Base-by-base conservation (phyloP, 768 basidiomycete species). In the Filobasidium floriforme region DNA sequence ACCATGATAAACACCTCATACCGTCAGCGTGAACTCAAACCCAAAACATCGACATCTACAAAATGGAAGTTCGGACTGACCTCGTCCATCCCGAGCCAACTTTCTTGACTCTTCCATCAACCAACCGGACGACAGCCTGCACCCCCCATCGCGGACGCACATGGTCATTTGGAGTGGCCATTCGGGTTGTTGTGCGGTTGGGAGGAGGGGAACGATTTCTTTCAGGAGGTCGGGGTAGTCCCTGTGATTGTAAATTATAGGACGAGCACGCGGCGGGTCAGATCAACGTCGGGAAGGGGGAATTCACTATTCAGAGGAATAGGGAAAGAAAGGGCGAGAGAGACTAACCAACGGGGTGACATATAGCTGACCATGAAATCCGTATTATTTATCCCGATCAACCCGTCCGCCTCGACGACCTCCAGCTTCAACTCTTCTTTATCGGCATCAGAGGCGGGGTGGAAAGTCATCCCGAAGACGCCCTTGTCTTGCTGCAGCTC, bases 321-420 rank as follows among this genome's bases (percentile, higher is more conserved):
- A 19, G 6, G 55, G 55, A 22, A n/a, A 26, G 5, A 3, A 59
- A 18, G 55, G 18, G 28, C n/a, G n/a, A n/a, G n/a, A n/a, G 28
- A 7, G 26, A 44, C 59, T 41, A 6, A 57, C 54, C 54, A 57
- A 5, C 54, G 54, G 24, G 54, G 54, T 24, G 54, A 57, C 54
- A 57, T 57, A n/a, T 57, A 57, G 24, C 54, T 24, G 54, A 57
- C 54, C 54, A 57, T 57, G 26, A 57, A 57, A 28, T 57, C 54
- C 7, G 54, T 57, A 57, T 57, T 57, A 15, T 57, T 60, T 5
- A 60, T 41, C 1, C 26, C 26, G 41, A 62, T 43, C n/a, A 14
- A 46, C 61, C 43, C 61, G 18, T 44, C 43, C 9, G 22, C 19
- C 24, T 44, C 61, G 41, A 62, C 28, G 7, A 14, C 40, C 29